Evolutionary conservation across 2,329 filamentous ascomycete species (phyloP).

Genomic region (Claviceps arundinis): DNA sequence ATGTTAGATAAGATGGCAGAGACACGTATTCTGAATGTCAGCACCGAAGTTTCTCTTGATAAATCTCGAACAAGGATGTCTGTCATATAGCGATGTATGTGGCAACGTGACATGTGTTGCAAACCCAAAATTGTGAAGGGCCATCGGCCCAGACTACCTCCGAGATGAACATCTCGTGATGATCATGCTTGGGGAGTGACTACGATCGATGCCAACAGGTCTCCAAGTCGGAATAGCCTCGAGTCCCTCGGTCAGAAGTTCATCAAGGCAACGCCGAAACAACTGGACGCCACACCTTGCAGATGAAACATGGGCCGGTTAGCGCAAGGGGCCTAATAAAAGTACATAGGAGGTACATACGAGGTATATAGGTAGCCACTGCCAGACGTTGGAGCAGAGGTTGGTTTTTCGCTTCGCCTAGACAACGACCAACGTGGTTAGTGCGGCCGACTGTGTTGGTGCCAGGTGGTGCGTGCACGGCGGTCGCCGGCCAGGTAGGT

Average conservation of each 20-base stretch:
- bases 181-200: no score
- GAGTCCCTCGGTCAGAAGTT: background rate
- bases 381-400: no score
- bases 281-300: slow-evolving; percentile 1
- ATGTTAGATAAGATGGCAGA: no score
- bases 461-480: no score
- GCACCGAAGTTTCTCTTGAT: background rate
- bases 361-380: no score
- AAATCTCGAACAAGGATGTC: no score
- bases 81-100: no score
- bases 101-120: no score
- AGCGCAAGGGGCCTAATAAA: background rate
- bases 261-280: background rate
- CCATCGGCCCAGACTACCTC: background rate
- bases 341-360: no score
- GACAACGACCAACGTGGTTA: background rate
- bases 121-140: background rate
- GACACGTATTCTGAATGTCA: background rate
- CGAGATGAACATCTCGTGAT: no score
- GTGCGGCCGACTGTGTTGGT: no score
- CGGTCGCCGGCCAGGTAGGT: no score
- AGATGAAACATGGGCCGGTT: slow-evolving; percentile 4
- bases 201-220: background rate
- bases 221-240: background rate
- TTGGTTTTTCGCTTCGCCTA: background rate